Conservation (phyloP, 371 early-diverging fungal species). For the Mortierella sp. region DNA sequence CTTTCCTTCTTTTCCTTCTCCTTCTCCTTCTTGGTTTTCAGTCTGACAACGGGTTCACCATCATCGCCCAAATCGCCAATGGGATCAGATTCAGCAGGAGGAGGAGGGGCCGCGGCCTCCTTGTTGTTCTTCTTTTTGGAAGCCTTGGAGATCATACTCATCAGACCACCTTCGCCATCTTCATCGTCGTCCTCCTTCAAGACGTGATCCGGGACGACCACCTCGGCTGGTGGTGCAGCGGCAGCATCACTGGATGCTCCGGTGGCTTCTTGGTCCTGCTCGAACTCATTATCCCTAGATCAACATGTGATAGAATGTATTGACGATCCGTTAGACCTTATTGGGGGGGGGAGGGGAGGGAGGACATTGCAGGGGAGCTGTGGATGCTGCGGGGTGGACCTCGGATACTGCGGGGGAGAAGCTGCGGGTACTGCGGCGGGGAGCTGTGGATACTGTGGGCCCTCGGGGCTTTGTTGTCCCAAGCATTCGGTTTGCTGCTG, state of each 20-base stretch:
- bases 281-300: constrained; percentile 49
- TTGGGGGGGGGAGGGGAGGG: neutral
- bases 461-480: no score
- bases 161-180: constrained; percentile 18
- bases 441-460: no score
- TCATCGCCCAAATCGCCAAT: constrained; percentile 15
- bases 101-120: constrained; percentile 24
- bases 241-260: constrained; percentile 19
- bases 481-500: no score
- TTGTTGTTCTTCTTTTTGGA: constrained; percentile 59
- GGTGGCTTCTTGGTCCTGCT: constrained; percentile 50
- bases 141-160: constrained; percentile 52
- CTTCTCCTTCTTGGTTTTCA: constrained; percentile 70
- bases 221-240: constrained; percentile 23
- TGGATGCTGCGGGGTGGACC: no score
- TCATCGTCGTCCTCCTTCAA: constrained; percentile 49
- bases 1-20: constrained; percentile 67
- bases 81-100: constrained; percentile 12
- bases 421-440: no score
- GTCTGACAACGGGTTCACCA: constrained; percentile 53
- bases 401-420: no score
- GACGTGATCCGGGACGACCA: constrained; percentile 37
- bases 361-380: no score
- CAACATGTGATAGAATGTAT: constrained; percentile 1
- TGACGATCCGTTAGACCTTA: neutral